These are phyloP conservation scores for Chrysosporium queenslandicum DNA, from an alignment of 2,329 filamentous ascomycete species.

Conservation along the genomic window DNA sequence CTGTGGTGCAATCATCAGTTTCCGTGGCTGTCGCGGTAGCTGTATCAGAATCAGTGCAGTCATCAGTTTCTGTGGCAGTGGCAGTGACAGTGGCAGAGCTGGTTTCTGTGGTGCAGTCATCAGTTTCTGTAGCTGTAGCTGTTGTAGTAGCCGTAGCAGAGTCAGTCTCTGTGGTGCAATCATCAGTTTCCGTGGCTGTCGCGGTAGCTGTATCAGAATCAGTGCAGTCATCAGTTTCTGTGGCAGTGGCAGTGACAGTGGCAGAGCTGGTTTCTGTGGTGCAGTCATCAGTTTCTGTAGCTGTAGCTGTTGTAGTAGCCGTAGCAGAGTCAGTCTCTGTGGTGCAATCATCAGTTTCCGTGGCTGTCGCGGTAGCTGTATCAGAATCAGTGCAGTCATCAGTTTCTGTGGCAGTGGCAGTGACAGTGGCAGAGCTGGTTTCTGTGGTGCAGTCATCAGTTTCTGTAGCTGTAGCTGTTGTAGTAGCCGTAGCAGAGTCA, in stretches of 20 bases:
- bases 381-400: not conserved
- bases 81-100: not conserved
- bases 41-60: too few relatives aligned
- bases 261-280: too few relatives aligned
- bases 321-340: too few relatives aligned
- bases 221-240: not conserved
- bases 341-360: not conserved
- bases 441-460: too few relatives aligned
- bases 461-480: not conserved
- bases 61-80: not conserved
- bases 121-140: not conserved
- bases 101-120: too few relatives aligned
- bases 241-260: not conserved
- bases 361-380: not conserved
- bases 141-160: not conserved
- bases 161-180: too few relatives aligned
- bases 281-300: not conserved
- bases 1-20: too few relatives aligned
- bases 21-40: not conserved
- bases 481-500: not conserved
- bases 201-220: not conserved
- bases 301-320: not conserved
- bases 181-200: not conserved
- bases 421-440: not conserved
- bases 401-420: not conserved